Evolutionary conservation across 2,329 filamentous ascomycete species (phyloP).

Genomic region (Fusarium secorum): DNA sequence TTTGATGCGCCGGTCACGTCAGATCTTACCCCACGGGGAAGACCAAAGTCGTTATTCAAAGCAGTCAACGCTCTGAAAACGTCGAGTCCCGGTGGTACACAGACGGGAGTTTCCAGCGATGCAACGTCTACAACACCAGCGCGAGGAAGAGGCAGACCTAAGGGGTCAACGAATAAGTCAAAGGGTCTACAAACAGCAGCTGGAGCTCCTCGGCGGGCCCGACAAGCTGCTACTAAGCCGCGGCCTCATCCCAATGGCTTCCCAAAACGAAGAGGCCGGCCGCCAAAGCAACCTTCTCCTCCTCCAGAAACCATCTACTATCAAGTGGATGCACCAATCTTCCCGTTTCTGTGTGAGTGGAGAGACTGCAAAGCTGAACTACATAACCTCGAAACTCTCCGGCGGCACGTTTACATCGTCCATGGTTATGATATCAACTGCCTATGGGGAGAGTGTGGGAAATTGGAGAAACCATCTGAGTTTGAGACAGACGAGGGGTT

Average conservation of each 20-base stretch:
- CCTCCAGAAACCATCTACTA: slow-evolving; percentile 54
- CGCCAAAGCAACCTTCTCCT: slow-evolving; percentile 50
- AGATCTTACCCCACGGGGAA: slow-evolving; percentile 30
- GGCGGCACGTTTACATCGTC: slow-evolving; percentile 60
- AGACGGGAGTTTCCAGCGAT: slow-evolving; percentile 4
- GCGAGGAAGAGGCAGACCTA: slow-evolving; percentile 54
- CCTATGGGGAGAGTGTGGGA: slow-evolving; percentile 46
- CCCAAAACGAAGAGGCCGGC: slow-evolving; percentile 54
- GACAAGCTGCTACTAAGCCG: slow-evolving; percentile 40
- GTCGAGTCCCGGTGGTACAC: not conserved
- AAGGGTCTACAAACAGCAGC: slow-evolving; percentile 36
- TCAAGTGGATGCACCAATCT: slow-evolving; percentile 53
- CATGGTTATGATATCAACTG: slow-evolving; percentile 51
- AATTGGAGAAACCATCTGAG: slow-evolving; percentile 33
- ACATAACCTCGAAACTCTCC: slow-evolving; percentile 67
- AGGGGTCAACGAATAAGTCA: slow-evolving; percentile 52
- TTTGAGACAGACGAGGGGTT: slow-evolving; percentile 53
- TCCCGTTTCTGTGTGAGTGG: slow-evolving; percentile 69
- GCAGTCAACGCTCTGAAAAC: not conserved
- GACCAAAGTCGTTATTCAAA: slow-evolving; percentile 9
- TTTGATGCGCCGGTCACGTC: slow-evolving; percentile 25
- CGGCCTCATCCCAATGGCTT: slow-evolving; percentile 38
- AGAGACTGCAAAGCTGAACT: slow-evolving; percentile 64
- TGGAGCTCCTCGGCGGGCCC: slow-evolving; percentile 32
- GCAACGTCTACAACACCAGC: slow-evolving; percentile 1